Base-by-base conservation (phyloP, 1,139 yeast genomes). In the Protomyces macrosporus region DNA sequence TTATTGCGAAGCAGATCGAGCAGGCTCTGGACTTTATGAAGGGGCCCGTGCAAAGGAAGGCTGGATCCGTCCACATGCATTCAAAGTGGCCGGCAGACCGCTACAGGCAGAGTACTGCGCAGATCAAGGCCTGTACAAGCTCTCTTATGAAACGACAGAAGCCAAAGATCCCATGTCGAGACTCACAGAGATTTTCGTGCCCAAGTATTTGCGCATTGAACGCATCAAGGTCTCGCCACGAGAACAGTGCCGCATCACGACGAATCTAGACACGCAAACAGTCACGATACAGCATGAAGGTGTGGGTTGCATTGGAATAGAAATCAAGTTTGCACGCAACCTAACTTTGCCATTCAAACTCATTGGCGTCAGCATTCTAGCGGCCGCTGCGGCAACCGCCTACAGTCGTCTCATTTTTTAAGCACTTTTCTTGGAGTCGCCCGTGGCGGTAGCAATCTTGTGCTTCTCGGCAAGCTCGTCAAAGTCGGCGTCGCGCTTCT, bases 401-500 rank as follows among this genome's bases (percentile, higher is more conserved):
- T 42, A 16, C 48, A 9, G 5, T 30, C n/a, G 4, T 9, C 30
- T 14, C 4, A 10, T 5, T 42, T 5, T 14, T 30, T 30, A 50
- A 12, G 36, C 53, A 32, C 53, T 50, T 35, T 50, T 50, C 53
- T 50, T 50, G 36, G 36, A 34, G 12, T 42, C 58, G 14, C 63
- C 58, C 12, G 58, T 53, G 6, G 56, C 36, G 32, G 62, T 45
- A 14, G 34, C 63, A 12, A 76, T 72, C 67, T 82, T 80, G 75
- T 87, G 88, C 67, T 89, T 96, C 65, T 79, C 79, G 53, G 85
- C 77, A 69, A 90, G 81, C 51, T 84, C 80, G 52, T 78, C 78
- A 54, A 95, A 88, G 76, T 90, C 95, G 14, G 45, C 45, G 12
- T 60, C 50, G 39, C 63, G 53, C 35, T 79, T 80, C 60, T 81